Base-by-base conservation (phyloP, 306 rosid species). In the Pyrus communis region DNA sequence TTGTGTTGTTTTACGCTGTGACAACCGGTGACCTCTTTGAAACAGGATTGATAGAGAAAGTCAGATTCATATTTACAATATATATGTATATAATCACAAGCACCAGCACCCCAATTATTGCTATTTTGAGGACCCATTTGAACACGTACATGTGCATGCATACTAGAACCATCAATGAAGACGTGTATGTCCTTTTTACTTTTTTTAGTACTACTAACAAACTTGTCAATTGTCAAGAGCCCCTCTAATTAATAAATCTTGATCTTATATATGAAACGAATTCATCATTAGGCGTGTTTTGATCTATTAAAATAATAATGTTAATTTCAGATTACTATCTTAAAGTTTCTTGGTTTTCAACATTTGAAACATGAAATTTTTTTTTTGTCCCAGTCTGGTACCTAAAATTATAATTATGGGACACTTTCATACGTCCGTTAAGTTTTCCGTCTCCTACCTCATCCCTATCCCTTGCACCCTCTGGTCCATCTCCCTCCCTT, bases 1-100 rank as follows among this genome's bases (percentile, higher is more conserved):
- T 86, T 88, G 94, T 89, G 85, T 82, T 83, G 70, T 80, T 79
- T 78, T 68, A 17, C 38, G 49, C 78, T 42, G 67, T 35, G 69
- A 14, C 52, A 75, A 31, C 22, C 76, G 93, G 93, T 82, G 81
- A 67, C 82, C 86, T 15, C 43, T 63, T 70, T 57, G 80, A 75
- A 79, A 52, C 2, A 85, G 54, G 33, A 5, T 49, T 78, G 86
- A 80, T 59, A 54, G 67, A 31, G 86, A 81, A 60, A 74, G 27
- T 79, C 15, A 77, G 84, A 82, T 70, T 78, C 90, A 73, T 77
- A 62, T 59, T 80, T 77, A 51, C 71, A 60, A 75, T 46, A 55
- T 27, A 61, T 65, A 43, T 4, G 54, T 46, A 46, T 46, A 14
- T 68, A 77, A 80, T 76, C 71, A 72, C 74, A 73, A 70, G 78